A percentile compares a stretch with the other conserved stretches of the same genome.
Evolutionary conservation across 2,329 filamentous ascomycete genomes (phyloP).

Genomic region (Calonectria montana): DNA sequence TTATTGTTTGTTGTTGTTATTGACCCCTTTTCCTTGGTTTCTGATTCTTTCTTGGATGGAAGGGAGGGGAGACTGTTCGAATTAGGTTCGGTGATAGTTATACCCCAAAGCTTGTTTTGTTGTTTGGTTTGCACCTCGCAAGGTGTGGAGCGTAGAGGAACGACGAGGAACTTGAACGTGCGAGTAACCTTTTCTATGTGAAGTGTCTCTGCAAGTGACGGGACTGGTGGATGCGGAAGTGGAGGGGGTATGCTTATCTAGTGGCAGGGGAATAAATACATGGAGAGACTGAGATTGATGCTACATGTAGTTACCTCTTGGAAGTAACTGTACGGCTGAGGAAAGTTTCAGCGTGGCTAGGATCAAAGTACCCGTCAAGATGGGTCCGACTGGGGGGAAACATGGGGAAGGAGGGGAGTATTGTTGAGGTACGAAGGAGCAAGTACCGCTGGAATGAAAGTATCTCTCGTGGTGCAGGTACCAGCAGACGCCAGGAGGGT

Average conservation of each 20-base stretch:
- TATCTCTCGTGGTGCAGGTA: conserved; percentile 4
- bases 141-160: background rate
- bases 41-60: conserved; percentile 25
- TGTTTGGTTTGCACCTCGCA: conserved; percentile 24
- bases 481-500: background rate
- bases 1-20: conserved; percentile 8
- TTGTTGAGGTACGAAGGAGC: conserved; percentile 11
- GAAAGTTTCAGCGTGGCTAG: background rate
- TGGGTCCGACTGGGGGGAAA: conserved; percentile 3
- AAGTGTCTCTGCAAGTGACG: background rate
- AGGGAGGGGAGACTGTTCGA: conserved; percentile 36
- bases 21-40: conserved; percentile 29
- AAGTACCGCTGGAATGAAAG: background rate
- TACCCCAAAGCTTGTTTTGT: conserved; percentile 44
- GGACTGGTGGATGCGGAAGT: background rate
- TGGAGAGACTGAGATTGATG: background rate
- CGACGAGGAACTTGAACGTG: background rate
- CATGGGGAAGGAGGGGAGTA: conserved; percentile 7
- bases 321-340: background rate
- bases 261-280: background rate
- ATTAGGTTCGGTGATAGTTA: conserved; percentile 43
- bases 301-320: background rate
- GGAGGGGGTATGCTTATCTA: background rate
- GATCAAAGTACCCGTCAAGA: background rate
- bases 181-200: background rate